These are phyloP conservation scores for Gastroboletus turbinatus DNA, from an alignment of 1,284 basidiomycete species.

Conservation along the genomic window DNA sequence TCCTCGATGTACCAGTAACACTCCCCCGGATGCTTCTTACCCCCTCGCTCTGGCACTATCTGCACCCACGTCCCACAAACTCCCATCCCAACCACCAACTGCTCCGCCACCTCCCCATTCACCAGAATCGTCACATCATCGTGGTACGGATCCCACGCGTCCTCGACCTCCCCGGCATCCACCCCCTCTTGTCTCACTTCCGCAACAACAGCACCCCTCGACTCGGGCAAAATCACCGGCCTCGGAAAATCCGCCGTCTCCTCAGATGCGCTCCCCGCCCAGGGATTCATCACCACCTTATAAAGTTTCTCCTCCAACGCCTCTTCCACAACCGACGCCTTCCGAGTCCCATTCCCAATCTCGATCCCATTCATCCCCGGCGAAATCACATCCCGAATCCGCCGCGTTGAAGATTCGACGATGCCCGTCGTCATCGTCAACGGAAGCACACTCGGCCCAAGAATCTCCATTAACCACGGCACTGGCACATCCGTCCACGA, in stretches of 20 bases:
- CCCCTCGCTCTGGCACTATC: slow-evolving; percentile 38
- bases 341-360: background rate
- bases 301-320: slow-evolving; percentile 18
- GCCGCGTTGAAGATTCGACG: slow-evolving; percentile 49
- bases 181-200: slow-evolving; percentile 1
- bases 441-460: slow-evolving; percentile 50
- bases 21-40: slow-evolving; percentile 4
- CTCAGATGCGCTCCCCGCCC: slow-evolving; percentile 22
- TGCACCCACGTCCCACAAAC: slow-evolving; percentile 57
- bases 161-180: background rate
- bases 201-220: slow-evolving; percentile 7
- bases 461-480: slow-evolving; percentile 33
- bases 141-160: slow-evolving; percentile 45
- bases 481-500: slow-evolving; percentile 32
- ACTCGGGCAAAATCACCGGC: slow-evolving; percentile 19
- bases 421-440: slow-evolving; percentile 47
- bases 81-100: slow-evolving; percentile 49
- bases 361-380: slow-evolving; percentile 28
- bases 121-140: slow-evolving; percentile 57
- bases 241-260: slow-evolving; percentile 22
- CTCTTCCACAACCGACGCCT: slow-evolving; percentile 30
- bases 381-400: slow-evolving; percentile 37
- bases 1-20: slow-evolving; percentile 32
- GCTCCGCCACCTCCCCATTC: slow-evolving; percentile 40
- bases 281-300: slow-evolving; percentile 30